Percentiles rank a stretch among this genome's conserved stretches.
Conservation (phyloP, 768 basidiomycete species). For the Rhizopogon salebrosus region DNA sequence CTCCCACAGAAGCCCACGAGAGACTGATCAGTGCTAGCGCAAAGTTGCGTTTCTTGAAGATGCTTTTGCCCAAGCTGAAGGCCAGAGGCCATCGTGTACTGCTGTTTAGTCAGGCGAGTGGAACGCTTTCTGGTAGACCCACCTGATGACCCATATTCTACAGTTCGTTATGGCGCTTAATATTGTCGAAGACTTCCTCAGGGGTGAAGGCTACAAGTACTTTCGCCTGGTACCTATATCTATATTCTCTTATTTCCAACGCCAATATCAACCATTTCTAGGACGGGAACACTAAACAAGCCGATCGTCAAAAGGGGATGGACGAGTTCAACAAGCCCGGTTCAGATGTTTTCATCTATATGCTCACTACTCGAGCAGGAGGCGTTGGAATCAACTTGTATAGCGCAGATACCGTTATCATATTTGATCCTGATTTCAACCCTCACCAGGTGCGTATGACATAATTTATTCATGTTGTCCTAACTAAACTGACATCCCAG, state of each 20-base stretch:
- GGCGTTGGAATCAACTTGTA: conserved; percentile 91
- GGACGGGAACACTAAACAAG: conserved; percentile 88
- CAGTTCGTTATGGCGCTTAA: conserved; percentile 88
- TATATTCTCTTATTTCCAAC: conserved; percentile 6
- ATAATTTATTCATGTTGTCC: conserved; percentile 1
- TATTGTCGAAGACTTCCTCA: conserved; percentile 83
- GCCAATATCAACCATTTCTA: conserved; percentile 23
- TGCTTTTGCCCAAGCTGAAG: conserved; percentile 77
- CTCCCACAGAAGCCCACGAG: conserved; percentile 59
- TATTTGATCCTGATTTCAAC: conserved; percentile 96
- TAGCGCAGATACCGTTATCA: conserved; percentile 90
- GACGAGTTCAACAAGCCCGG: conserved; percentile 87
- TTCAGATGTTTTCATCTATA: conserved; percentile 87
- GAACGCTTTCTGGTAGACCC: neutral
- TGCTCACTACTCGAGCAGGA: conserved; percentile 90
- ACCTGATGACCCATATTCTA: neutral
- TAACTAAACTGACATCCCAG: conserved; percentile 31
- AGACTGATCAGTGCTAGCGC: conserved; percentile 79
- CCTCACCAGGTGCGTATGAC: conserved; percentile 75
- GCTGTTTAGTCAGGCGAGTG: conserved; percentile 81
- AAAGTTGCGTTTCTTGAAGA: conserved; percentile 77
- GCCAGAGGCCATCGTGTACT: conserved; percentile 84
- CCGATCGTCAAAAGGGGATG: conserved; percentile 88
- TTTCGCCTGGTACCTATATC: conserved; percentile 58
- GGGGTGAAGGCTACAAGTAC: conserved; percentile 74